Percentiles rank a stretch among this genome's conserved stretches.
Conservation (phyloP, 805 yeast genomes). For the Yarrowia divulgata region DNA sequence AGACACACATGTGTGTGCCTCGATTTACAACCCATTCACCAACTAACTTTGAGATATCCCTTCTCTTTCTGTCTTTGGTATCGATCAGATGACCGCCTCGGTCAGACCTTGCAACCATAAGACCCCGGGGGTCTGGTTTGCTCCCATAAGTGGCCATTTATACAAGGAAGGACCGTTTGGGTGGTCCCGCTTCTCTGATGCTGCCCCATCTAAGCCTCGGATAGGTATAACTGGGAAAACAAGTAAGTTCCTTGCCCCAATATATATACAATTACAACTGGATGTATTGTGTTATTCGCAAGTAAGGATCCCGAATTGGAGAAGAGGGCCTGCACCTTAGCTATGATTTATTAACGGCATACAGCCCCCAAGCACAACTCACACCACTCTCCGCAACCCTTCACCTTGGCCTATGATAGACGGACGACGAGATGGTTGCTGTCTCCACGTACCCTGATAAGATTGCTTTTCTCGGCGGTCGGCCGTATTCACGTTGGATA, state of each 20-base stretch:
- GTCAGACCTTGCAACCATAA: background rate
- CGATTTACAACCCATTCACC: background rate
- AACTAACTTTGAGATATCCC: background rate
- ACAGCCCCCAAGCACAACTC: background rate
- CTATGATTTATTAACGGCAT: slow-evolving; percentile 1
- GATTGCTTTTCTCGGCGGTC: background rate
- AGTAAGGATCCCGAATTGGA: background rate
- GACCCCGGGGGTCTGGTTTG: background rate
- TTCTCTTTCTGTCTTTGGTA: background rate
- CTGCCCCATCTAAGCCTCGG: background rate
- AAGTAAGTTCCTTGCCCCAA: slow-evolving; percentile 1
- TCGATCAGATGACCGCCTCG: background rate
- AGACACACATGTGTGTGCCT: background rate
- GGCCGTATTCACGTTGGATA: background rate
- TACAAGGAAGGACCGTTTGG: slow-evolving; percentile 1
- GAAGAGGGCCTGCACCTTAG: background rate
- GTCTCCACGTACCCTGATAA: background rate
- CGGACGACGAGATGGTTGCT: background rate
- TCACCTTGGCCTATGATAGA: too few species aligned
- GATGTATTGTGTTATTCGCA: background rate
- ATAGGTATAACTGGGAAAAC: background rate
- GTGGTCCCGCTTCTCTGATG: background rate
- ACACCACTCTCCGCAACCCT: too few species aligned
- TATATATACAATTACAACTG: background rate
- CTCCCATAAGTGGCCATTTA: slow-evolving; percentile 18